Percentiles rank a stretch among this genome's conserved stretches.
phyloP scores from a whole-genome alignment of 2,329 filamentous ascomycete genomes.

The Neofusicoccum sp. region DNA sequence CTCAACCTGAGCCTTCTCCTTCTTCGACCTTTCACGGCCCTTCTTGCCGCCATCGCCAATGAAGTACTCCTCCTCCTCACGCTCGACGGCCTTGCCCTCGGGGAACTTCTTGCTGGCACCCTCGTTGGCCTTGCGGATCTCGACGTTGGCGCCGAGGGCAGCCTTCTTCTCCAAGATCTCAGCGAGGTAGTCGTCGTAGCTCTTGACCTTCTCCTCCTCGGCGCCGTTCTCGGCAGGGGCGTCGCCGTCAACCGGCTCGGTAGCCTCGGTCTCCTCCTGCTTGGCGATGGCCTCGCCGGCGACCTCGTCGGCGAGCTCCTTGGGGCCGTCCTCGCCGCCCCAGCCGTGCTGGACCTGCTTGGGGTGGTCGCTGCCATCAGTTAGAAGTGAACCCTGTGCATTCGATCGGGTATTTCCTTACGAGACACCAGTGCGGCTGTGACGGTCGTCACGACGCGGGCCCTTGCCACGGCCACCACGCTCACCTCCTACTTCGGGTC shows the following conservation, averaged over 20 bases:
- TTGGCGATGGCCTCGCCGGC: constrained; percentile 86
- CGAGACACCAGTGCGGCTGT: constrained; percentile 60
- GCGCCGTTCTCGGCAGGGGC: constrained; percentile 44
- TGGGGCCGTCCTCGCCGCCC: constrained; percentile 78
- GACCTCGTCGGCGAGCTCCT: constrained; percentile 87
- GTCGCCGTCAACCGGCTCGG: constrained; percentile 43
- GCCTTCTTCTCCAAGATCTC: constrained; percentile 74
- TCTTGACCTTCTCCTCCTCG: constrained; percentile 83
- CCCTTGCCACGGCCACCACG: constrained; percentile 46
- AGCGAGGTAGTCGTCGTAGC: constrained; percentile 84
- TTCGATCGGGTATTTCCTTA: constrained; percentile 38
- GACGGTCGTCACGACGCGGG: constrained; percentile 58
- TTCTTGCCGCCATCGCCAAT: constrained; percentile 71
- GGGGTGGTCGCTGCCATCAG: constrained; percentile 63
- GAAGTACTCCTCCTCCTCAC: constrained; percentile 72
- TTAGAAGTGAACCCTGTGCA: neutral
- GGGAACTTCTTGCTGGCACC: constrained; percentile 95
- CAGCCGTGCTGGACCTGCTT: constrained; percentile 89
- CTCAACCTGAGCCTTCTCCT: constrained; percentile 85
- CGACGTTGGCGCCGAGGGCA: constrained; percentile 63
- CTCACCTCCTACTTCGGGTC: constrained; percentile 30
- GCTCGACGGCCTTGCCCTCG: constrained; percentile 66
- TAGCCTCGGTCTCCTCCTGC: constrained; percentile 69
- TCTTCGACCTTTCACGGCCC: constrained; percentile 80
- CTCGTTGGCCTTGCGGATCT: constrained; percentile 89